Evolutionary conservation across 164 flowering plant genomes (phyloP).

Genomic region (Vitis amurensis): DNA sequence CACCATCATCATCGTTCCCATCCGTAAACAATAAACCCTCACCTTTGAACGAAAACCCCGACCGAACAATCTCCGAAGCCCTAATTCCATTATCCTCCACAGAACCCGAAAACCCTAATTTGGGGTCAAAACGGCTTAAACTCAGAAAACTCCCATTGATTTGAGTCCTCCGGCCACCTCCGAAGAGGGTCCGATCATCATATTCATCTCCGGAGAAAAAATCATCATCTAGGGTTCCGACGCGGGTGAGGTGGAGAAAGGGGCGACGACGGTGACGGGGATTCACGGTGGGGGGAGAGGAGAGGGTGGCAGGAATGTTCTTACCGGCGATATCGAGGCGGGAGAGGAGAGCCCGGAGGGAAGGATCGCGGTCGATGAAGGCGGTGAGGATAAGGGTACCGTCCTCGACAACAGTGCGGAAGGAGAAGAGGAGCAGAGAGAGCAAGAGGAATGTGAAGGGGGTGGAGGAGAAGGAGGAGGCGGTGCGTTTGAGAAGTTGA

Average conservation of each 20-base stretch:
- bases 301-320: conserved; percentile 4
- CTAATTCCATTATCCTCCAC: conserved; percentile 39
- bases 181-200: conserved; percentile 37
- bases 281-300: conserved; percentile 7
- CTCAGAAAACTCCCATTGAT: conserved; percentile 26
- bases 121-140: conserved; percentile 21
- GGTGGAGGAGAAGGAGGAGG: conserved; percentile 41
- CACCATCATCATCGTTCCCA: conserved; percentile 12
- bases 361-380: conserved; percentile 81
- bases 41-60: conserved; percentile 26
- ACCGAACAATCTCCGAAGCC: conserved; percentile 26
- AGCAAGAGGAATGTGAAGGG: conserved; percentile 60
- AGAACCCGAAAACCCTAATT: conserved; percentile 31
- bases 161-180: conserved; percentile 10
- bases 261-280: conserved; percentile 56
- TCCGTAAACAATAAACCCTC: conserved; percentile 3
- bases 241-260: conserved; percentile 80
- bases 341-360: conserved; percentile 66
- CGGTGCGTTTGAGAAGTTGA: conserved; percentile 46
- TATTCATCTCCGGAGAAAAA: conserved; percentile 78
- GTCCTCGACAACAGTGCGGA: conserved; percentile 67
- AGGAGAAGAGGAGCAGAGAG: conserved; percentile 72
- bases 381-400: conserved; percentile 64
- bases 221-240: conserved; percentile 85
- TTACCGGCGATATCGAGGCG: conserved; percentile 55